phyloP scores from a whole-genome alignment of 805 yeast species.

The Scheffersomyces lignosus region DNA sequence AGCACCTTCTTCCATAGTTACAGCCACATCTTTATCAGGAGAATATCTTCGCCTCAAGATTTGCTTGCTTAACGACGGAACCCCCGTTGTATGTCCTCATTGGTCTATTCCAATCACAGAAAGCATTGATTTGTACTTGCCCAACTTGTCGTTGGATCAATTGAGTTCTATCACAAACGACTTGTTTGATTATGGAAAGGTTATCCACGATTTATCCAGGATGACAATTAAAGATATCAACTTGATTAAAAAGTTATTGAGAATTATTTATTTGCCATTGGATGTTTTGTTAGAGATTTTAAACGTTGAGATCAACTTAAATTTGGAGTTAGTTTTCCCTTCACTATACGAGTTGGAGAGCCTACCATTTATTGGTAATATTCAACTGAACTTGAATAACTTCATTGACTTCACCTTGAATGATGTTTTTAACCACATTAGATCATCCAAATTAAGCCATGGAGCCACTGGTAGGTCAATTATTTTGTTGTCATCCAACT shows the following conservation, averaged over 20 bases:
- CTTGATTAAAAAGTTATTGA: constrained; percentile 44
- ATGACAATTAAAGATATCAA: constrained; percentile 38
- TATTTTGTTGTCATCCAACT: constrained; percentile 82
- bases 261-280: constrained; percentile 57
- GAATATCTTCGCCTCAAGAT: constrained; percentile 70
- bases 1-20: constrained; percentile 64
- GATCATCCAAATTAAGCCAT: constrained; percentile 29
- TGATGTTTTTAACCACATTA: constrained; percentile 75
- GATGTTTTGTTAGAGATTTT: constrained; percentile 55
- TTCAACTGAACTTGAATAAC: constrained; percentile 58
- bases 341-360: constrained; percentile 46
- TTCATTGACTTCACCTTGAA: constrained; percentile 75
- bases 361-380: constrained; percentile 40
- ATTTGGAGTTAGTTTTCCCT: constrained; percentile 77
- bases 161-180: constrained; percentile 38
- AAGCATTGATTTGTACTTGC: constrained; percentile 58
- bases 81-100: constrained; percentile 77
- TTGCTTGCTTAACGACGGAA: constrained; percentile 76
- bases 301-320: constrained; percentile 62
- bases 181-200: constrained; percentile 41
- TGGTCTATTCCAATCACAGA: constrained; percentile 54
- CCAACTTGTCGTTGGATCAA: constrained; percentile 55
- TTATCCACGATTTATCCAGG: constrained; percentile 36
- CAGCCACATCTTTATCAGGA: constrained; percentile 88
- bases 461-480: constrained; percentile 54